These are phyloP conservation scores for Ogataea ramenticola DNA, from an alignment of 805 yeast species.

Conservation along the genomic window DNA sequence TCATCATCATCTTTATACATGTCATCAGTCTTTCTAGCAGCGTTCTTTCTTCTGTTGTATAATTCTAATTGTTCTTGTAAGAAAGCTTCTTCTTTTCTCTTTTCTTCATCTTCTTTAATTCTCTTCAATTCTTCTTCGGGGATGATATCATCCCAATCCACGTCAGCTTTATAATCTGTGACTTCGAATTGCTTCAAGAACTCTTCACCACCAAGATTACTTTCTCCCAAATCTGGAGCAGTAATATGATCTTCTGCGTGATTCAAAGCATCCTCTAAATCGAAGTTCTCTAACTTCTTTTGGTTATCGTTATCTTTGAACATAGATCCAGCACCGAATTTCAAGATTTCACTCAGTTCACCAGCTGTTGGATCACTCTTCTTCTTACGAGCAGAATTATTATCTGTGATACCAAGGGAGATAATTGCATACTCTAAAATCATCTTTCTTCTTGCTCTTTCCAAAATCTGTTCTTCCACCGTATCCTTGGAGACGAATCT, in stretches of 20 bases:
- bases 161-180: conserved; percentile 96
- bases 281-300: conserved; percentile 89
- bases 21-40: conserved; percentile 49
- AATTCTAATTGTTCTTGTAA: conserved; percentile 85
- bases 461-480: conserved; percentile 94
- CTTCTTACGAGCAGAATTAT: conserved; percentile 27
- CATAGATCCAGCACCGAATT: conserved; percentile 98
- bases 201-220: conserved; percentile 98
- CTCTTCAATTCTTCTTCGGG: conserved; percentile 89
- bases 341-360: conserved; percentile 86
- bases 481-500: conserved; percentile 97
- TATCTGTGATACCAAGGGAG: conserved; percentile 89
- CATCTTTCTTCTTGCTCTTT: conserved; percentile 97
- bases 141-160: conserved; percentile 98
- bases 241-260: conserved; percentile 98
- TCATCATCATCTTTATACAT: conserved; percentile 25
- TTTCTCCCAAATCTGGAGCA: conserved; percentile 93
- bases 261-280: conserved; percentile 88
- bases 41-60: conserved; percentile 74
- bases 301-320: conserved; percentile 91
- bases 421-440: conserved; percentile 96
- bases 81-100: conserved; percentile 76
- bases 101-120: conserved; percentile 86
- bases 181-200: conserved; percentile 95
- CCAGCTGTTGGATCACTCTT: conserved; percentile 72